Evolutionary conservation across 2,329 filamentous ascomycete species (phyloP).

Genomic region (Cercospora canescens): DNA sequence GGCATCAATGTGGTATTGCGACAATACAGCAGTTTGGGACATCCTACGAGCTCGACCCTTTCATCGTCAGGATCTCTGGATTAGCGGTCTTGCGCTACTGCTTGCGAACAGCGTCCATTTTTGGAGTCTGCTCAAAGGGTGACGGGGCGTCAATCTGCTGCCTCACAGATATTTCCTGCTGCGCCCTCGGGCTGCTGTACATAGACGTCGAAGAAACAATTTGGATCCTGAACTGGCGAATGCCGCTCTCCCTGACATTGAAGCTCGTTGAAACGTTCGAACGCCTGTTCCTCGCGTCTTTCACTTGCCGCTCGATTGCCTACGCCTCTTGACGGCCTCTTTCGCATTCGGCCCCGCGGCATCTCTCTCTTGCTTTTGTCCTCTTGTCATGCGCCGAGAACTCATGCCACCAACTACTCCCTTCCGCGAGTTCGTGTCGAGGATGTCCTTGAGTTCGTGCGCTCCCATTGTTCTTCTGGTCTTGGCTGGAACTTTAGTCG

Average conservation of each 20-base stretch:
- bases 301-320: not conserved
- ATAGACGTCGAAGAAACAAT: not conserved
- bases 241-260: not conserved
- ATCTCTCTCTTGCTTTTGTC: not conserved
- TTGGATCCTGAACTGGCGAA: not conserved
- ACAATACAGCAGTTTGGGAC: conserved; percentile 26
- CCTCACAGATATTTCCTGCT: not conserved
- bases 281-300: not conserved
- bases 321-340: not conserved
- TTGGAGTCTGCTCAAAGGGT: conserved; percentile 34
- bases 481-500: not conserved
- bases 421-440: not conserved
- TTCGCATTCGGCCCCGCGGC: not conserved
- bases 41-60: conserved; percentile 28
- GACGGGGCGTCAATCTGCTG: not conserved
- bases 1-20: conserved; percentile 26
- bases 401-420: not conserved
- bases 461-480: not conserved
- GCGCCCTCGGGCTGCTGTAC: not conserved
- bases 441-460: conserved; percentile 1
- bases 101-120: conserved; percentile 34
- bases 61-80: conserved; percentile 21
- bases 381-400: conserved; percentile 1
- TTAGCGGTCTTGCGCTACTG: conserved; percentile 18
- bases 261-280: not conserved